Conservation (phyloP, 169 alveolate genomes). For the Theileria annulata region DNA sequence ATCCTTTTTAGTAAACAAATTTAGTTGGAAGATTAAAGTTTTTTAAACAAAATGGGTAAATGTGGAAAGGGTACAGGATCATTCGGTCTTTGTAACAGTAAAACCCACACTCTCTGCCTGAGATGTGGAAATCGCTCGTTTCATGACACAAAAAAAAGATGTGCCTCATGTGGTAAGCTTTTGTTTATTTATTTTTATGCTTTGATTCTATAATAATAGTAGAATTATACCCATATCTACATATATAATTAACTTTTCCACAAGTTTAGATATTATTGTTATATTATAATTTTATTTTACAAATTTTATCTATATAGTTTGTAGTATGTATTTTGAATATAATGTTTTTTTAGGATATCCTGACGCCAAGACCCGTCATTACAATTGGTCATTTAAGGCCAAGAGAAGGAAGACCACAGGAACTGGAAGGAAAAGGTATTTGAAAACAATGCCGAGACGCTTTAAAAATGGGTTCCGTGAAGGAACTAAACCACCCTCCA, state of each 20-base stretch:
- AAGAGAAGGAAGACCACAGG: slow-evolving; percentile 94
- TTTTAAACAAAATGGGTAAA: slow-evolving; percentile 81
- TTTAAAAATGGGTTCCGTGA: slow-evolving; percentile 95
- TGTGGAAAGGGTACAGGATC: slow-evolving; percentile 97
- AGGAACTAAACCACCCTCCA: slow-evolving; percentile 87
- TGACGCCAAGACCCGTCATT: slow-evolving; percentile 91
- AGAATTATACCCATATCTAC: background rate
- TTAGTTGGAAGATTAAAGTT: no score
- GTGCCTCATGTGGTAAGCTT: slow-evolving; percentile 92
- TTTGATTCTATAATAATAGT: background rate
- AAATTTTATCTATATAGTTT: background rate
- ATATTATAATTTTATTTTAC: background rate
- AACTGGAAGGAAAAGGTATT: slow-evolving; percentile 95
- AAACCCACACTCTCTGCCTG: slow-evolving; percentile 95
- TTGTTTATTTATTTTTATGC: background rate
- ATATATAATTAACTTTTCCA: background rate
- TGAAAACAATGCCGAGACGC: slow-evolving; percentile 92
- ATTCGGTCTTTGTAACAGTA: slow-evolving; percentile 94
- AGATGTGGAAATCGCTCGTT: slow-evolving; percentile 94
- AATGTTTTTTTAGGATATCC: slow-evolving; percentile 78
- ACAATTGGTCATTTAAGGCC: slow-evolving; percentile 95
- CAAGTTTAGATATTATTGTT: background rate
- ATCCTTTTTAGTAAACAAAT: no score
- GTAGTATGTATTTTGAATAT: no score
- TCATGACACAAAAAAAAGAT: slow-evolving; percentile 92